Evolutionary conservation across 495 filamentous ascomycete genomes (phyloP).

Genomic region (Penicillium pancosmium): DNA sequence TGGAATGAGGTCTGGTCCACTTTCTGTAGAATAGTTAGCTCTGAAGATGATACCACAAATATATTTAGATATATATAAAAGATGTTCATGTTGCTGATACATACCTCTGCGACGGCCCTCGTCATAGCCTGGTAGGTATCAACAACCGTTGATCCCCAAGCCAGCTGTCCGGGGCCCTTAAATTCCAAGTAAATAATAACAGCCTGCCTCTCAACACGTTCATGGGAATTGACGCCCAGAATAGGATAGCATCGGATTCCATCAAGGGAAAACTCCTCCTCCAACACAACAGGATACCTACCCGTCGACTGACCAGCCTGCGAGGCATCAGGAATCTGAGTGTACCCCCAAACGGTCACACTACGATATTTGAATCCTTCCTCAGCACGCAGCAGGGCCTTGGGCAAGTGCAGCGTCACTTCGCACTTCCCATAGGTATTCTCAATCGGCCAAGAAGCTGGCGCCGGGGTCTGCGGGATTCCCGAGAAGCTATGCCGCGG

Average conservation of each 20-base stretch:
- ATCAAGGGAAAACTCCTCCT: conserved; percentile 49
- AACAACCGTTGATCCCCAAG: conserved; percentile 45
- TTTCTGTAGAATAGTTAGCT: conserved; percentile 29
- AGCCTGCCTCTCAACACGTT: conserved; percentile 59
- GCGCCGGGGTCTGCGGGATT: conserved; percentile 13
- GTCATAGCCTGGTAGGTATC: conserved; percentile 50
- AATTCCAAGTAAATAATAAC: conserved; percentile 55
- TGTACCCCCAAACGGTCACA: conserved; percentile 44
- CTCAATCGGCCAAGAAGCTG: conserved; percentile 28
- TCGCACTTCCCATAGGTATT: conserved; percentile 42
- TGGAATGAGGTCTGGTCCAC: conserved; percentile 58
- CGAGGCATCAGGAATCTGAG: conserved; percentile 11
- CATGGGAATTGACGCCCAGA: conserved; percentile 60
- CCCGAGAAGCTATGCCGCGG: conserved; percentile 34
- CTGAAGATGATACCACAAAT: conserved; percentile 1
- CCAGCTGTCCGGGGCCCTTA: conserved; percentile 42
- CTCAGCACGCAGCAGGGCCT: conserved; percentile 46
- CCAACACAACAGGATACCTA: conserved; percentile 39
- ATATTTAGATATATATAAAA: background rate
- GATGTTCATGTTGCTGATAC: conserved; percentile 10
- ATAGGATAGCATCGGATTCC: conserved; percentile 52
- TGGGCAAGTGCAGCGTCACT: conserved; percentile 45
- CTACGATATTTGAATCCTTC: conserved; percentile 46
- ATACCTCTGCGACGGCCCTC: conserved; percentile 48
- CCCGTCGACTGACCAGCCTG: conserved; percentile 21